These are phyloP conservation scores for Podospora pseudopauciseta DNA, from an alignment of 495 filamentous ascomycete genomes.

Conservation along the genomic window DNA sequence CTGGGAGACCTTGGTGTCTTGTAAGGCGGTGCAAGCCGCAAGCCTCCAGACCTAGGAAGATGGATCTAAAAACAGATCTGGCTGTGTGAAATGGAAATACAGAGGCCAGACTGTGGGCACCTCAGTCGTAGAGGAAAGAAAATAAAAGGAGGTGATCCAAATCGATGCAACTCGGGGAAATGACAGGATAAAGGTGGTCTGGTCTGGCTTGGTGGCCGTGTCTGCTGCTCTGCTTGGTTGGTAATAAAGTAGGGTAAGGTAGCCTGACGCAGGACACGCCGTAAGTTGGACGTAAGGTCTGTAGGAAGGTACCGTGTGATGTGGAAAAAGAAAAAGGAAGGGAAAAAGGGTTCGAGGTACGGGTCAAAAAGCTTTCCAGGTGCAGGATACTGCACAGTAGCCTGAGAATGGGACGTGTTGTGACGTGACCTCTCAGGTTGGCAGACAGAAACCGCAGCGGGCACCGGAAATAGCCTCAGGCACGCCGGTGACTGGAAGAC, in stretches of 20 bases:
- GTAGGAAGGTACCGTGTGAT: constrained; percentile 25
- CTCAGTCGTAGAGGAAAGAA: not conserved
- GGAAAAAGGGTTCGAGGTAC: constrained; percentile 15
- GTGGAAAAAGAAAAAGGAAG: constrained; percentile 19
- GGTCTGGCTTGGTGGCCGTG: not conserved
- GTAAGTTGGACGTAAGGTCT: constrained; percentile 10
- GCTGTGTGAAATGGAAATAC: not conserved
- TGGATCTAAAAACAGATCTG: constrained; percentile 29
- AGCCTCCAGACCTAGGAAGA: constrained; percentile 13
- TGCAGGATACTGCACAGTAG: not conserved
- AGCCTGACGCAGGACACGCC: not conserved
- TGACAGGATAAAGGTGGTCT: not conserved
- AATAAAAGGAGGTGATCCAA: constrained; percentile 1
- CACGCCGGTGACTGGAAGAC: constrained; percentile 10
- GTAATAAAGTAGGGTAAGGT: constrained; percentile 4
- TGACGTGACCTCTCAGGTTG: constrained; percentile 7
- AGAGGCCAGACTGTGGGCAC: not conserved
- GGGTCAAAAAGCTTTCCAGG: constrained; percentile 14
- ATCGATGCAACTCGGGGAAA: not conserved
- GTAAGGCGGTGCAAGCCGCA: constrained; percentile 21
- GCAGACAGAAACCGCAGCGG: not conserved
- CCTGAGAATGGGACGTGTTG: constrained; percentile 12
- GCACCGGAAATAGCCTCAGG: constrained; percentile 20
- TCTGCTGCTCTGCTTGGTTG: not conserved
- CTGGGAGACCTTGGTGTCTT: constrained; percentile 1